A percentile compares a stretch with the other conserved stretches of the same genome.
Evolutionary conservation across 148 eudicot species (phyloP).

Genomic region (Arctostaphylos glauca): DNA sequence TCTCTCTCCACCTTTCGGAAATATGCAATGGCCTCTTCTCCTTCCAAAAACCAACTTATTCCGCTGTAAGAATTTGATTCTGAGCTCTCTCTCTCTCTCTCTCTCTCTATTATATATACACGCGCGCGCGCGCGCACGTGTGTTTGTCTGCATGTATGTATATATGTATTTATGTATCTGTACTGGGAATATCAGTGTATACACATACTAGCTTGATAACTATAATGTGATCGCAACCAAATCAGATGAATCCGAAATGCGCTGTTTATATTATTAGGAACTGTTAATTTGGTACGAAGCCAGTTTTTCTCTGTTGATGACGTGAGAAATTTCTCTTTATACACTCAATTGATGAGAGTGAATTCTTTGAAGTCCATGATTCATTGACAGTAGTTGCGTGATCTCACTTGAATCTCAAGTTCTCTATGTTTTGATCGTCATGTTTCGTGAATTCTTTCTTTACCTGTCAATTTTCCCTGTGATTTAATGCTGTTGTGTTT

Average conservation of each 20-base stretch:
- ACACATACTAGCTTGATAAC: background rate
- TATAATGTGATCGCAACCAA: background rate
- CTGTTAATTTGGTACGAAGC: background rate
- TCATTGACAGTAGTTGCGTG: background rate
- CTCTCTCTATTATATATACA: background rate
- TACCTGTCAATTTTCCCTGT: background rate
- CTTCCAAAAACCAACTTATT: constrained; percentile 23
- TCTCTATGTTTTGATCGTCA: background rate
- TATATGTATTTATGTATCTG: too few relatives aligned
- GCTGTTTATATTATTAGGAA: background rate
- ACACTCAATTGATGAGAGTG: background rate
- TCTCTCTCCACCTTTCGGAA: constrained; percentile 12
- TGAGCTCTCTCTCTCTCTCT: constrained; percentile 37
- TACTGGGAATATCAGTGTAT: background rate
- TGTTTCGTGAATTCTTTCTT: background rate
- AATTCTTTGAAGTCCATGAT: background rate
- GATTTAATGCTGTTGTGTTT: background rate
- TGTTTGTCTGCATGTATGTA: too few relatives aligned
- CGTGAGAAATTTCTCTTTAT: background rate
- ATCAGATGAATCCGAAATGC: background rate
- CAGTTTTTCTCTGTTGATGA: background rate
- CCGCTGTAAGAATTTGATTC: constrained; percentile 40
- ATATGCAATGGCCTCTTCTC: constrained; percentile 42
- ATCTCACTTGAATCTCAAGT: background rate
- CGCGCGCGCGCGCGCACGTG: too few relatives aligned